phyloP scores from a whole-genome alignment of 148 eudicot genomes.

The Amaranthus cruentus region DNA sequence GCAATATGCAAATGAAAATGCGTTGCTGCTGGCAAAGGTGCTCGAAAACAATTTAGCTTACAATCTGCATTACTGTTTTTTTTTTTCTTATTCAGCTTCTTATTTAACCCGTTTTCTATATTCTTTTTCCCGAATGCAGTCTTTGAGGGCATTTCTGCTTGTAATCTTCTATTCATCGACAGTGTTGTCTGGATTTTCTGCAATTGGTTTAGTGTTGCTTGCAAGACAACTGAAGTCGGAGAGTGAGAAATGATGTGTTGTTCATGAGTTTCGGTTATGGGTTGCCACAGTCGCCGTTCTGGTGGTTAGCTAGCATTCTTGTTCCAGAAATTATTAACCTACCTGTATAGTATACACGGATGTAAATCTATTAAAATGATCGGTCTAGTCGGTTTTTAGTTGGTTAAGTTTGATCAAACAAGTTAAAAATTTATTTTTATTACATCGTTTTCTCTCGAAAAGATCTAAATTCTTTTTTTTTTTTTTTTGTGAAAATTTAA shows the following conservation, averaged over 20 bases:
- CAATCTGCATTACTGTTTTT: neutral
- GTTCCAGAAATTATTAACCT: no score
- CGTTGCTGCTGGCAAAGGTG: constrained; percentile 82
- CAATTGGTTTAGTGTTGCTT: constrained; percentile 66
- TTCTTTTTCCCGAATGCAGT: constrained; percentile 43
- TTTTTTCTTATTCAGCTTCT: neutral
- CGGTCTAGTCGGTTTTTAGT: no score
- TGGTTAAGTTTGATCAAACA: no score
- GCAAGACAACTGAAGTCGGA: constrained; percentile 57
- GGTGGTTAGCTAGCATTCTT: neutral
- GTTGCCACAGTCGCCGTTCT: neutral
- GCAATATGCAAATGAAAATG: constrained; percentile 87
- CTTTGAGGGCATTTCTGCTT: constrained; percentile 66
- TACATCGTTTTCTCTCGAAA: no score
- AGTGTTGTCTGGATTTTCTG: constrained; percentile 54
- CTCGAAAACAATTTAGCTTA: neutral
- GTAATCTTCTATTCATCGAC: constrained; percentile 56
- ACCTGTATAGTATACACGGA: no score
- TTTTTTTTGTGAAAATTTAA: no score
- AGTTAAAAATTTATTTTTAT: no score
- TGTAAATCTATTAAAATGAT: no score
- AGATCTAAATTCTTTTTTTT: no score
- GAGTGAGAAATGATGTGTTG: constrained; percentile 35
- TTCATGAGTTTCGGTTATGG: constrained; percentile 16
- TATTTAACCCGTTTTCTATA: neutral